These are phyloP conservation scores for Coprinellus aureogranulatus DNA, from an alignment of 768 basidiomycete species.

Conservation along the genomic window DNA sequence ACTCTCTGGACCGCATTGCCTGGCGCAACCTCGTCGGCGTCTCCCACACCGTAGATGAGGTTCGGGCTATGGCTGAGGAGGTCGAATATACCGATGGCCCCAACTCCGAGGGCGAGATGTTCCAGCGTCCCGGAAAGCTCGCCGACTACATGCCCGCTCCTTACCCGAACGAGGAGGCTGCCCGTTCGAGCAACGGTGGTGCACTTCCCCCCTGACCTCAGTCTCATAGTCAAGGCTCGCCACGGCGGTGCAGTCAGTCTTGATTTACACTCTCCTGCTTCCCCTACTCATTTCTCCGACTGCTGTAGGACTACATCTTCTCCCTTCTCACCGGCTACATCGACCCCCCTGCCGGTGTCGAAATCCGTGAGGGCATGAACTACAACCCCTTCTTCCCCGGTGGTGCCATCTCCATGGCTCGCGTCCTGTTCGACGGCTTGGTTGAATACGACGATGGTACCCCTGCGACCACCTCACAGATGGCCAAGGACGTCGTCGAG, in stretches of 20 bases:
- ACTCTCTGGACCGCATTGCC: slow-evolving; percentile 97
- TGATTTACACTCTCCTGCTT: slow-evolving; percentile 1
- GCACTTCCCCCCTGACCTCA: slow-evolving; percentile 96
- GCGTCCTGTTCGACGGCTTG: slow-evolving; percentile 90
- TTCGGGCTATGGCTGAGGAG: slow-evolving; percentile 90
- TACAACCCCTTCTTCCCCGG: slow-evolving; percentile 99
- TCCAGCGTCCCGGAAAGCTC: slow-evolving; percentile 96
- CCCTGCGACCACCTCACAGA: slow-evolving; percentile 94
- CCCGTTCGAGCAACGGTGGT: slow-evolving; percentile 89
- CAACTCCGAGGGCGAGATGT: slow-evolving; percentile 94
- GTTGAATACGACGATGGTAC: slow-evolving; percentile 99
- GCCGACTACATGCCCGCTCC: slow-evolving; percentile 94
- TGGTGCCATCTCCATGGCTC: slow-evolving; percentile 97
- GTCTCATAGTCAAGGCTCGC: slow-evolving; percentile 95
- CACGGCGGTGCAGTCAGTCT: slow-evolving; percentile 88
- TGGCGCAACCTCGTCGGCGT: slow-evolving; percentile 99
- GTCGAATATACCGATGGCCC: slow-evolving; percentile 97
- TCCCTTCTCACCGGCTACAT: slow-evolving; percentile 95
- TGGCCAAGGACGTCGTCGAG: slow-evolving; percentile 97
- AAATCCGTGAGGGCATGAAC: slow-evolving; percentile 96
- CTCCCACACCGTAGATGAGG: slow-evolving; percentile 91
- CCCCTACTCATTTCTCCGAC: neutral
- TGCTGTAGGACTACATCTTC: slow-evolving; percentile 87
- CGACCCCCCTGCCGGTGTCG: slow-evolving; percentile 93
- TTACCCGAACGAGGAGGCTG: slow-evolving; percentile 98